phyloP scores from a whole-genome alignment of 1,284 basidiomycete species.

The Golubevia pallescens region DNA sequence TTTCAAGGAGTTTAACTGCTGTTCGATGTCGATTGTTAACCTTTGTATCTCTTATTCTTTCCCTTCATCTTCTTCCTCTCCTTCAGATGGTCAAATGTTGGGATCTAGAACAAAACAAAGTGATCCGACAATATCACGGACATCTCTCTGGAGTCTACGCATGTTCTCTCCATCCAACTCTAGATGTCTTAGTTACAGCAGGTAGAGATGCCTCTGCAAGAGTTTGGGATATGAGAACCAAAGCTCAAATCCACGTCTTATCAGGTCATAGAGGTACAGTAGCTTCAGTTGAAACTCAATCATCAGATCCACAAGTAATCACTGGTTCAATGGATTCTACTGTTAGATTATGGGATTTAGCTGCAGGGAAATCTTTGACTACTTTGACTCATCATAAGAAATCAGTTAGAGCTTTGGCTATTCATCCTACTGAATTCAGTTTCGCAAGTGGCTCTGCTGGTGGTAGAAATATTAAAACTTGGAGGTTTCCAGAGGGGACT shows the following conservation, averaged over 20 bases:
- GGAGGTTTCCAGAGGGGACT: slow-evolving; percentile 94
- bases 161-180: slow-evolving; percentile 82
- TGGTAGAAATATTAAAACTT: slow-evolving; percentile 99
- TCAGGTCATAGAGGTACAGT: slow-evolving; percentile 92
- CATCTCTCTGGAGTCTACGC: slow-evolving; percentile 93
- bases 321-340: slow-evolving; percentile 98
- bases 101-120: slow-evolving; percentile 98
- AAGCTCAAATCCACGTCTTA: slow-evolving; percentile 91
- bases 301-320: slow-evolving; percentile 95
- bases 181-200: slow-evolving; percentile 91
- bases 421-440: slow-evolving; percentile 93
- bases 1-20: too few species aligned
- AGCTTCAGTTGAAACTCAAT: slow-evolving; percentile 91
- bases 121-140: slow-evolving; percentile 96
- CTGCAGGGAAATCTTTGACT: slow-evolving; percentile 92
- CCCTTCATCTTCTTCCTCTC: too few species aligned
- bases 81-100: slow-evolving; percentile 99
- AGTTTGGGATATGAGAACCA: slow-evolving; percentile 99
- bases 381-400: slow-evolving; percentile 99
- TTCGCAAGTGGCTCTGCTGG: slow-evolving; percentile 94
- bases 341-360: slow-evolving; percentile 95
- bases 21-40: too few species aligned
- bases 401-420: slow-evolving; percentile 87
- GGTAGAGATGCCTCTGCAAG: slow-evolving; percentile 94
- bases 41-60: too few species aligned